These are phyloP conservation scores for Aspergillus floridensis DNA, from an alignment of 2,329 filamentous ascomycete genomes.

Conservation along the genomic window DNA sequence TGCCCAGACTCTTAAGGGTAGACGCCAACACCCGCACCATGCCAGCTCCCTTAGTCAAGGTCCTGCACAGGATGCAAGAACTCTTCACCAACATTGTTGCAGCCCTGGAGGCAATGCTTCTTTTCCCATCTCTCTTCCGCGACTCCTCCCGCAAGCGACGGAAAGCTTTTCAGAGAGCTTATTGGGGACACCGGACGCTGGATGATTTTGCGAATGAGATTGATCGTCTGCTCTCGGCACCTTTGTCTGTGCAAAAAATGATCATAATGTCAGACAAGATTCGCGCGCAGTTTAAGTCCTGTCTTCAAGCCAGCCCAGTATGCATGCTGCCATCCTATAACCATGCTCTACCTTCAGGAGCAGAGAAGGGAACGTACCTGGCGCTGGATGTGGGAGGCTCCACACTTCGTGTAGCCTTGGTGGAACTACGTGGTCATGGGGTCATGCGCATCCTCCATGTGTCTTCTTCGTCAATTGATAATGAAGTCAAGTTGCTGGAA, in stretches of 20 bases:
- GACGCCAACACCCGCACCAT: conserved; percentile 21
- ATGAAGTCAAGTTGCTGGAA: conserved; percentile 53
- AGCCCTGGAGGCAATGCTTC: conserved; percentile 40
- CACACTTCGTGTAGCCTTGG: conserved; percentile 61
- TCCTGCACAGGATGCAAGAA: conserved; percentile 41
- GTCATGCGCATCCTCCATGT: conserved; percentile 56
- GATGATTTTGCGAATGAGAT: conserved; percentile 41
- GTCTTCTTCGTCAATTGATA: conserved; percentile 56
- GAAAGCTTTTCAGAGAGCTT: conserved; percentile 32
- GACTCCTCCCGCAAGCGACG: conserved; percentile 31
- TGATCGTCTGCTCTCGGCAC: conserved; percentile 36
- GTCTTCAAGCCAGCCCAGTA: conserved; percentile 55
- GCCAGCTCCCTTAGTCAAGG: conserved; percentile 37
- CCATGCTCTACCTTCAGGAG: conserved; percentile 58
- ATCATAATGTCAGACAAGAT: conserved; percentile 45
- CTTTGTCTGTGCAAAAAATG: conserved; percentile 38
- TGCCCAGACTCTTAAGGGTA: background rate
- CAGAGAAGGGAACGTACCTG: conserved; percentile 59
- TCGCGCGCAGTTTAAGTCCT: conserved; percentile 53
- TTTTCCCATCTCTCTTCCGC: conserved; percentile 41
- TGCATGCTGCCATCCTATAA: conserved; percentile 67
- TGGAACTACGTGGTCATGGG: conserved; percentile 54
- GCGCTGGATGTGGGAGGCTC: conserved; percentile 66
- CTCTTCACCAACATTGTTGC: conserved; percentile 41
- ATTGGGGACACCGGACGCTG: conserved; percentile 38